phyloP scores from a whole-genome alignment of 2,329 filamentous ascomycete species.

The Pseudopithomyces maydicus region DNA sequence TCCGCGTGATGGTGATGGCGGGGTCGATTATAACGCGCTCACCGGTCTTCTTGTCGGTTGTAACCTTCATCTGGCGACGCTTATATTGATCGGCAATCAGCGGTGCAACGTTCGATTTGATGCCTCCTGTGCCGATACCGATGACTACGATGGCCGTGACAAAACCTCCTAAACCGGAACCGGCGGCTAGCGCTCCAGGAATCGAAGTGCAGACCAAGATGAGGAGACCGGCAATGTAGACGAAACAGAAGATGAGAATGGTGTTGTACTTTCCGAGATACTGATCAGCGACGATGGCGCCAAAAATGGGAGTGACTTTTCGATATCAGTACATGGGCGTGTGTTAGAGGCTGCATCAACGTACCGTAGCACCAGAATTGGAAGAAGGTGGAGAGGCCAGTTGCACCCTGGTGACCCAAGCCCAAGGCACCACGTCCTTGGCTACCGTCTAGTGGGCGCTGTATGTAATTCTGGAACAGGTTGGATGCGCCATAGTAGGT shows the following conservation, averaged over 20 bases:
- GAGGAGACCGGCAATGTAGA: slow-evolving; percentile 69
- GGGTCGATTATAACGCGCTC: slow-evolving; percentile 55
- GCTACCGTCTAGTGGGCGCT: slow-evolving; percentile 45
- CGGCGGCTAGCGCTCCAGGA: slow-evolving; percentile 65
- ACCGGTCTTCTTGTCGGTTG: slow-evolving; percentile 48
- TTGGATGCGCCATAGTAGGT: slow-evolving; percentile 55
- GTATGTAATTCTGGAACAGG: slow-evolving; percentile 58
- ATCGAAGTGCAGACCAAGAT: slow-evolving; percentile 70
- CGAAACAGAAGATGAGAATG: slow-evolving; percentile 67
- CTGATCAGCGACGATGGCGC: slow-evolving; percentile 66
- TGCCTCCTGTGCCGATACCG: slow-evolving; percentile 76
- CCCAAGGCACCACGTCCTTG: slow-evolving; percentile 49
- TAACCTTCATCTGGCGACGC: slow-evolving; percentile 48
- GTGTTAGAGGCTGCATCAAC: slow-evolving; percentile 6
- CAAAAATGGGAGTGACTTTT: slow-evolving; percentile 48
- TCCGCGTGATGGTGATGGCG: slow-evolving; percentile 53
- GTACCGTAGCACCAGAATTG: slow-evolving; percentile 46
- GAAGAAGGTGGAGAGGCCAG: slow-evolving; percentile 54
- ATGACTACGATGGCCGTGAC: slow-evolving; percentile 66
- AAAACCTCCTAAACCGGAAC: slow-evolving; percentile 68
- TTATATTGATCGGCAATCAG: slow-evolving; percentile 57
- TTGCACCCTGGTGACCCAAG: slow-evolving; percentile 52
- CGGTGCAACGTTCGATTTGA: slow-evolving; percentile 76
- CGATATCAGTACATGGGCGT: neutral
- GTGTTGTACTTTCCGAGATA: slow-evolving; percentile 74